Evolutionary conservation across 139 green algal species (phyloP), one percentile per base, ranked within the genome.

Genomic region (Gonium pectorale): DNA sequence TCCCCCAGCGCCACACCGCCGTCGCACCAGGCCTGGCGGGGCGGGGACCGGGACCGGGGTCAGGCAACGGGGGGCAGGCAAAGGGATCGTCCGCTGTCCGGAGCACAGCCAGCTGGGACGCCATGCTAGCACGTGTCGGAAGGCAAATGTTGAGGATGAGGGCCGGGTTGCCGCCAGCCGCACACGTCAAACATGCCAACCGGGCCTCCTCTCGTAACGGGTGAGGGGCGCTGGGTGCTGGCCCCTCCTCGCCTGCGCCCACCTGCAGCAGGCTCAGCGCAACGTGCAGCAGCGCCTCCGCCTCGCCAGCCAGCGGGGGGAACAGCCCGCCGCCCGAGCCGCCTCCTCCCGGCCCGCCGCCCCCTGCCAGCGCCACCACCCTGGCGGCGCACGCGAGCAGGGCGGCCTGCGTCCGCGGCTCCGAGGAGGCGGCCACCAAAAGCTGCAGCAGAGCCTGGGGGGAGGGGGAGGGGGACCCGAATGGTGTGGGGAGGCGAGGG

Each of bases 231-330:
- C n/a, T n/a, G n/a, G n/a, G n/a, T n/a, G n/a, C n/a, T n/a, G n/a
- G n/a, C n/a, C n/a, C n/a, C n/a, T n/a, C 51, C 4, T 38, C 1
- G 3, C 33, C 0, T 0, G 5, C 1, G 27, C 71, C 15, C 40
- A 72, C 75, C 75, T 83, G 41, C 60, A 83, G n/a, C 41, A 83
- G 75, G 21, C 21, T 49, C 17, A 37, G 8, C 9, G 60, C 43
- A 59, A 83, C 75, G 2, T 72, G 75, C 59, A 83, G 63, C 41
- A 83, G 75, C 59, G 6, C 75, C 60, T 83, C 75, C 40, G 56
- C 31, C 5, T 5, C 38, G 19, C 56, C 56, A 3, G 21, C 9
- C 68, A 19, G 43, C 68, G 27, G 43, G 27, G 49, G 64, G 5
- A 37, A 40, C n/a, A n/a, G n/a, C n/a, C n/a, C n/a, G n/a, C n/a